Conservation (phyloP, 176 grass and related monocot species). For the Zoysia japonica region DNA sequence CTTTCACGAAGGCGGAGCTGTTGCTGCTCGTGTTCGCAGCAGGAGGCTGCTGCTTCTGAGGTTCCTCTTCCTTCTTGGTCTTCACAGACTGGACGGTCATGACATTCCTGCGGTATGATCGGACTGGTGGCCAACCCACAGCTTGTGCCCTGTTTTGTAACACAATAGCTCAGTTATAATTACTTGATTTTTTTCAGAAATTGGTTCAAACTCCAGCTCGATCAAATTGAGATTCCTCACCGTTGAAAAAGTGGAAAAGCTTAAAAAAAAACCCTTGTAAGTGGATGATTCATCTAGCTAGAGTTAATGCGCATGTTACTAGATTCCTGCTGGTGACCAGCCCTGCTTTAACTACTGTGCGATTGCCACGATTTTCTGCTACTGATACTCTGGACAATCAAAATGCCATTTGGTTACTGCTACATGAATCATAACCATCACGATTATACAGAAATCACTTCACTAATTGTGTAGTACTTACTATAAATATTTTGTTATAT, state of each 20-base stretch:
- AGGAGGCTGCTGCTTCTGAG: conserved; percentile 41
- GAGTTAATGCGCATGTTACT: conserved; percentile 41
- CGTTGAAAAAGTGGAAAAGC: too few relatives aligned
- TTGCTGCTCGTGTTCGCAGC: conserved; percentile 1
- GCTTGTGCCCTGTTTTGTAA: conserved; percentile 64
- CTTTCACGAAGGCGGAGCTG: conserved; percentile 72
- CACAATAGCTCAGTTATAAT: not conserved
- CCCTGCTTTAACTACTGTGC: conserved; percentile 31
- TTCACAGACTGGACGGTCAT: conserved; percentile 74
- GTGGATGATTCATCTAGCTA: conserved; percentile 18
- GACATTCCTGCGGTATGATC: conserved; percentile 91
- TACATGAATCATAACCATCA: conserved; percentile 35
- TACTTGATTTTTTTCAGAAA: conserved; percentile 1
- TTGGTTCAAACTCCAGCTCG: not conserved
- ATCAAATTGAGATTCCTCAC: not conserved
- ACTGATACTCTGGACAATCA: conserved; percentile 3
- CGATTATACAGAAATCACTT: conserved; percentile 29
- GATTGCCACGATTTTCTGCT: conserved; percentile 29
- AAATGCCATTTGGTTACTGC: conserved; percentile 34
- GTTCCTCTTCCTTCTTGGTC: conserved; percentile 66
- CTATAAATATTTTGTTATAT: not conserved
- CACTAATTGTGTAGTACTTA: too few relatives aligned
- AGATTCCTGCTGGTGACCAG: conserved; percentile 22
- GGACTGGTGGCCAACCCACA: conserved; percentile 95
- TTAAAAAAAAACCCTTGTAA: not conserved